phyloP scores from a whole-genome alignment of 164 flowering plant species.

The Buxus sempervirens region DNA sequence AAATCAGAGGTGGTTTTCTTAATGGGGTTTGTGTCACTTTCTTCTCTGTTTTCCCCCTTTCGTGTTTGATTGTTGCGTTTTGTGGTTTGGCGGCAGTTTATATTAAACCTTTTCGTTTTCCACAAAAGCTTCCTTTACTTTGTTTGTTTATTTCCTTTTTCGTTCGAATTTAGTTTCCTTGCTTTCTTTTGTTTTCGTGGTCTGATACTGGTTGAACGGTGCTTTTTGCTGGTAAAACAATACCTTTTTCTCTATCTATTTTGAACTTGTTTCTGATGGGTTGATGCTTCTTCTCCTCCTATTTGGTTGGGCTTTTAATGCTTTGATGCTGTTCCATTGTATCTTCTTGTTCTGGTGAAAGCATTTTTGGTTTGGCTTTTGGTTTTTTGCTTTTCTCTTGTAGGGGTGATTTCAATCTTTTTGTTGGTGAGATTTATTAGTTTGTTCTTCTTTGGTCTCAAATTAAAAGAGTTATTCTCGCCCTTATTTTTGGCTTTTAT shows the following conservation, averaged over 20 bases:
- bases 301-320: slow-evolving; percentile 8
- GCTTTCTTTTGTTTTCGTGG: not conserved
- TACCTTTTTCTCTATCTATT: not conserved
- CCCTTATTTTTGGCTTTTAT: not conserved
- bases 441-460: slow-evolving; percentile 4
- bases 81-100: not conserved
- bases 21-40: not conserved
- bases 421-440: not conserved
- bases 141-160: not conserved
- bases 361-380: not conserved
- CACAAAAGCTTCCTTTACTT: not conserved
- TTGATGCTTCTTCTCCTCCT: not conserved
- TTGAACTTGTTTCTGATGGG: not conserved
- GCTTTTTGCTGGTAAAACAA: not conserved
- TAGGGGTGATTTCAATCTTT: not conserved
- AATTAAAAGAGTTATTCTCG: not conserved
- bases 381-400: not conserved
- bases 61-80: not conserved
- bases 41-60: not conserved
- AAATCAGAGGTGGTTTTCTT: not conserved
- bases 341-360: not conserved
- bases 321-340: slow-evolving; percentile 5
- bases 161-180: not conserved
- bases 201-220: not conserved
- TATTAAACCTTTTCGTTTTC: not conserved